These are phyloP conservation scores for Mortierella sp. DNA, from an alignment of 371 early-diverging fungal genomes.

Conservation along the genomic window DNA sequence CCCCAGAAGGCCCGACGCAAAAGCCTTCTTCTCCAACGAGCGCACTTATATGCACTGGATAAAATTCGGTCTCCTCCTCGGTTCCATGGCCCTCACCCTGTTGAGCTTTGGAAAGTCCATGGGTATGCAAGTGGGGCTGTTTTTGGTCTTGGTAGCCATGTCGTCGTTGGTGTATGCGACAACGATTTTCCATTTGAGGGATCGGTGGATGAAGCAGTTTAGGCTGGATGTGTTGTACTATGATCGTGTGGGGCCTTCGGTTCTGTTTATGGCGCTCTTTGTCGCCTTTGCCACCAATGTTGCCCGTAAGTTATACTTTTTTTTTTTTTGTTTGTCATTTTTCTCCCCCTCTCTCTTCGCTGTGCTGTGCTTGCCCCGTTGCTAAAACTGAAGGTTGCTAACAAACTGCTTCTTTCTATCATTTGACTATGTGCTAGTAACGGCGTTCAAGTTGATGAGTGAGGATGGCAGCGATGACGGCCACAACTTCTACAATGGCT, in stretches of 20 bases:
- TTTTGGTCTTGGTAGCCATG: conserved; percentile 42
- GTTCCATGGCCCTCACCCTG: conserved; percentile 84
- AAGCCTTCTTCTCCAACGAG: conserved; percentile 96
- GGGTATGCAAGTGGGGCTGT: conserved; percentile 58
- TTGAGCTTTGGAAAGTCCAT: conserved; percentile 80
- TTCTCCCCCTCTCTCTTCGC: neutral
- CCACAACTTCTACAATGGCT: conserved; percentile 22
- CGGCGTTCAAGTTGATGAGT: conserved; percentile 25
- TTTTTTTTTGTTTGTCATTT: conserved; percentile 15
- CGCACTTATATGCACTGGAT: conserved; percentile 95
- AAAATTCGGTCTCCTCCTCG: conserved; percentile 79
- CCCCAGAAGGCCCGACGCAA: conserved; percentile 75
- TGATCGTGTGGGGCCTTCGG: conserved; percentile 36
- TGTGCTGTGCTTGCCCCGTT: neutral
- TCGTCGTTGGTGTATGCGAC: conserved; percentile 35
- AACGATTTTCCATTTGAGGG: conserved; percentile 28
- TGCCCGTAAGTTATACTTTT: conserved; percentile 26
- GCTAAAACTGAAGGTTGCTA: no score
- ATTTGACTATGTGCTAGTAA: conserved; percentile 16
- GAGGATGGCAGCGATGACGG: conserved; percentile 20
- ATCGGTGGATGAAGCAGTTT: conserved; percentile 43
- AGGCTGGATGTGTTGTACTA: conserved; percentile 38
- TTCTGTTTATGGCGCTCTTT: conserved; percentile 43
- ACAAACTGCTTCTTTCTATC: neutral
- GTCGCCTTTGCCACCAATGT: conserved; percentile 46